Percentiles rank a stretch among this genome's conserved stretches.
phyloP scores from a whole-genome alignment of 108 stramenopile genomes.

The Skeletonema tropicum region DNA sequence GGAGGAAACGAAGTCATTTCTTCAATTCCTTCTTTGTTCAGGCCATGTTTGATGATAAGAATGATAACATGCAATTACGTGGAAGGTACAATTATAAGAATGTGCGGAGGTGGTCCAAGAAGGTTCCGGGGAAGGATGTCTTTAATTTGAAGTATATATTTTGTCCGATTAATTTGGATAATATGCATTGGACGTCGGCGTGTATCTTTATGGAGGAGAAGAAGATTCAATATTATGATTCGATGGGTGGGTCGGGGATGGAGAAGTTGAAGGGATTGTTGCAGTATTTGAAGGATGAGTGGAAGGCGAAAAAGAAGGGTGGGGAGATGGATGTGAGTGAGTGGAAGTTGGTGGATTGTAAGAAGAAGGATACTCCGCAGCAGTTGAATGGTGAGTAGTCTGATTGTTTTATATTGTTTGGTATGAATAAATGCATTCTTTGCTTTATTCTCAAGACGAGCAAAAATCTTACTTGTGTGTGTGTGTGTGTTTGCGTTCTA shows the following conservation, averaged over 20 bases:
- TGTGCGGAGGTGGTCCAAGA: slow-evolving; percentile 92
- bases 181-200: slow-evolving; percentile 93
- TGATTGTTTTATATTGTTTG: background rate
- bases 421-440: too few relatives aligned
- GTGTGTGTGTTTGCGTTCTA: background rate
- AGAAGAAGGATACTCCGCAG: slow-evolving; percentile 60
- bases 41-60: slow-evolving; percentile 84
- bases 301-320: slow-evolving; percentile 69
- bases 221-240: slow-evolving; percentile 82
- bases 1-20: slow-evolving; percentile 82
- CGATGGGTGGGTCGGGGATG: slow-evolving; percentile 63
- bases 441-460: background rate
- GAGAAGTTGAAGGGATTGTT: slow-evolving; percentile 69
- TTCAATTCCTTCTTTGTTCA: slow-evolving; percentile 97
- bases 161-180: slow-evolving; percentile 88
- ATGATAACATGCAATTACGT: slow-evolving; percentile 38
- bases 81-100: slow-evolving; percentile 90
- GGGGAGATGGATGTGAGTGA: slow-evolving; percentile 66
- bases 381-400: slow-evolving; percentile 87
- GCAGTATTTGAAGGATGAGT: slow-evolving; percentile 86
- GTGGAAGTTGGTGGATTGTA: slow-evolving; percentile 73
- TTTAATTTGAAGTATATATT: slow-evolving; percentile 92
- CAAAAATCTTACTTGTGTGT: background rate
- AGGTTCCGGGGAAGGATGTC: slow-evolving; percentile 91
- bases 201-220: slow-evolving; percentile 91